Percentiles rank a stretch among this genome's conserved stretches.
phyloP scores from a whole-genome alignment of 2,329 filamentous ascomycete species.

The Cladosporium cucumerinum region DNA sequence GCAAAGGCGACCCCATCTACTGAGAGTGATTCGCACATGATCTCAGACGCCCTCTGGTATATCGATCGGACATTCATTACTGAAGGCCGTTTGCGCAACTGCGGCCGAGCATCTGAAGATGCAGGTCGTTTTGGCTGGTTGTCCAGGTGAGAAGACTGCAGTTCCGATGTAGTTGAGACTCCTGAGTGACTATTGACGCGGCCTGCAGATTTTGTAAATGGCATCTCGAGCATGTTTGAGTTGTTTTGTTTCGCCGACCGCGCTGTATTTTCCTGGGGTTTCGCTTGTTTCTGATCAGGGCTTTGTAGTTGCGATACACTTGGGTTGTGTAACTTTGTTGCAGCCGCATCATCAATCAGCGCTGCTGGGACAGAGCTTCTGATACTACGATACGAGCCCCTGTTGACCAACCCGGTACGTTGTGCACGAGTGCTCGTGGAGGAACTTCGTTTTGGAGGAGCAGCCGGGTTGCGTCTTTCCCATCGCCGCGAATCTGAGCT shows the following conservation, averaged over 20 bases:
- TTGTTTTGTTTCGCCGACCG: neutral
- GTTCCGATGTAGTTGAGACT: neutral
- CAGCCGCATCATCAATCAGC: neutral
- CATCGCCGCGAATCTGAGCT: neutral
- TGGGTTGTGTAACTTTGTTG: neutral
- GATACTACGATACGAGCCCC: neutral
- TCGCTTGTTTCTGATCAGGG: neutral
- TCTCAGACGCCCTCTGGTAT: slow-evolving; percentile 48
- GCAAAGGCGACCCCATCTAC: slow-evolving; percentile 48
- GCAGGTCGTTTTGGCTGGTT: neutral
- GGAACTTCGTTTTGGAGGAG: neutral
- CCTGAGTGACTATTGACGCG: neutral
- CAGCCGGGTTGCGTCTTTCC: neutral
- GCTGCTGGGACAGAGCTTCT: neutral
- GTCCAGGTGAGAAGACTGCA: neutral
- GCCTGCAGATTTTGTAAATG: neutral
- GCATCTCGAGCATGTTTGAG: neutral
- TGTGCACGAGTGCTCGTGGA: neutral
- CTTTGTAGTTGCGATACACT: neutral
- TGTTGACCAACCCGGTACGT: neutral
- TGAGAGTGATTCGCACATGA: slow-evolving; percentile 47
- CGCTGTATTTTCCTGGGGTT: neutral
- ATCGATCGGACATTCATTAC: slow-evolving; percentile 30
- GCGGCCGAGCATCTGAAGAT: neutral
- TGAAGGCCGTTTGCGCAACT: neutral